Base-by-base conservation (phyloP, 129 eudicot species). In the Centaurea solstitialis region DNA sequence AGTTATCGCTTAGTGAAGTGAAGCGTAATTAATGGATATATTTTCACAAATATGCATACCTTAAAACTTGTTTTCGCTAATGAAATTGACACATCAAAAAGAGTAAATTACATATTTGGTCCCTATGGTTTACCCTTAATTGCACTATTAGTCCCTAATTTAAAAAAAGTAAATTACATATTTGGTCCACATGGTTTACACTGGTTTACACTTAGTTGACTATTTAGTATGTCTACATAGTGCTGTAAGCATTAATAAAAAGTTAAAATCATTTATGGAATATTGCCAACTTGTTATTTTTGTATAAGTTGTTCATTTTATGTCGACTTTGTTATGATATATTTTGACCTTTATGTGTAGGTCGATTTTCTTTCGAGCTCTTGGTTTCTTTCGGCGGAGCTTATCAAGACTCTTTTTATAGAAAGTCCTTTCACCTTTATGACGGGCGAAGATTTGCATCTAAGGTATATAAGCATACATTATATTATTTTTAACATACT, bases 301-400 rank as follows among this genome's bases (percentile, higher is more conserved):
- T 30, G 1, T 1, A 30, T 30, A 30, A 30, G 2, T 30, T 30
- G 4, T 3, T 13, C 3, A 40, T 53, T 57, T 53, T 9, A 6
- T 67, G 37, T 8, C 68, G 4, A 70, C 21, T 20, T 43, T 0
- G 10, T 62, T 68, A 3, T 75, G 4, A 4, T 18, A 0, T 30
- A 30, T 30, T 30, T 30, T 33, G 37, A 33, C 4, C 4, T 33
- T 69, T 68, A 77, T 67, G 92, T 86, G 53, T 87, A 95, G 89
- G 99, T 95, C 18, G 99, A 95, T 85, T 95, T 95, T 64, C 98
- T 95, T 35, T 95, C 99, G 1, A 95, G 99, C 72, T 95, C 99
- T 22, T 95, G 99, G 99, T 95, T 95, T 64, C 84, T 95, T n/a
- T 91, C 99, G 3, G 89, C 99, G 0, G 97, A 95, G 76, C 99